phyloP scores from a whole-genome alignment of 2,329 filamentous ascomycete genomes.

The Sporothrix pallida region DNA sequence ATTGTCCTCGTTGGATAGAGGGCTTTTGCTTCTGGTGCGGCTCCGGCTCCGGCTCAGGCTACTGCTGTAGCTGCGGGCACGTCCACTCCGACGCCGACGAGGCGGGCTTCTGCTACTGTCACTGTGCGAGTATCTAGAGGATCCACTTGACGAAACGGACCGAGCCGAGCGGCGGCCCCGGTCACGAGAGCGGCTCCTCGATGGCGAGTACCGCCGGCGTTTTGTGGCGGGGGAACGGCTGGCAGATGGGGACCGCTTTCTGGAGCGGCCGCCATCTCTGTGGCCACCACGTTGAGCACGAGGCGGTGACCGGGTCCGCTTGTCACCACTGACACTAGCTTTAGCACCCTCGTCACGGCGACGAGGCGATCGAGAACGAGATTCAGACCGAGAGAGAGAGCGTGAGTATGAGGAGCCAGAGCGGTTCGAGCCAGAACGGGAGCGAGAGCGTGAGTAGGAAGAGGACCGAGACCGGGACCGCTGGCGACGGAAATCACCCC shows the following conservation, averaged over 20 bases:
- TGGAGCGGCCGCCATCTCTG: conserved; percentile 47
- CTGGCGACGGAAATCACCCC: conserved; percentile 51
- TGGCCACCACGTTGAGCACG: background rate
- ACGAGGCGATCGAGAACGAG: conserved; percentile 27
- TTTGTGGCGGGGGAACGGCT: conserved; percentile 51
- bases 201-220: conserved; percentile 57
- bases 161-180: conserved; percentile 48
- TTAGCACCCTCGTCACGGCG: background rate
- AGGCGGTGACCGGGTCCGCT: conserved; percentile 29
- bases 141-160: conserved; percentile 49
- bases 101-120: conserved; percentile 35
- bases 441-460: conserved; percentile 39
- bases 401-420: conserved; percentile 47
- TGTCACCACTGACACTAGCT: background rate
- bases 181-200: conserved; percentile 54
- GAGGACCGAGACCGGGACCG: conserved; percentile 46
- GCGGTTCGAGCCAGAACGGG: conserved; percentile 41
- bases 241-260: conserved; percentile 49
- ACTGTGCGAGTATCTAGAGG: conserved; percentile 45
- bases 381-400: conserved; percentile 33
- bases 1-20: conserved; percentile 31
- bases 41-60: conserved; percentile 43
- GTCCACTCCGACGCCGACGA: conserved; percentile 39
- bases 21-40: conserved; percentile 39
- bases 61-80: conserved; percentile 39